phyloP scores from a whole-genome alignment of 2,329 filamentous ascomycete species.

The Beauveria sp. region DNA sequence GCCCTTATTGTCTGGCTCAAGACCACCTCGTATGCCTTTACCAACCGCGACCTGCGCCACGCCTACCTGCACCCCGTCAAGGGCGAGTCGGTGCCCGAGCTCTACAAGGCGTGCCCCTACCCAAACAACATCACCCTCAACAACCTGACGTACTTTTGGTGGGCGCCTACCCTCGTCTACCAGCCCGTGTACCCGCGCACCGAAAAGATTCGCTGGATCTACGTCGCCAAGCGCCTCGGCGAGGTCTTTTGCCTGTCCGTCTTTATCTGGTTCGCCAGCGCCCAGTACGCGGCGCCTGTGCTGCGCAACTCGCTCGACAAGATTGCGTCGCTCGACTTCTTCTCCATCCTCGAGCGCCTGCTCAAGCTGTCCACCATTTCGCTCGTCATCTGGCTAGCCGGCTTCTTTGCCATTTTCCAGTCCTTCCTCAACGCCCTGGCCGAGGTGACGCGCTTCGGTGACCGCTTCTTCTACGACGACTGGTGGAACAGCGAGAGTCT shows the following conservation, averaged over 20 bases:
- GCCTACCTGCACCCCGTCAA: constrained; percentile 72
- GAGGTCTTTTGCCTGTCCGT: constrained; percentile 73
- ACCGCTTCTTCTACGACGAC: constrained; percentile 90
- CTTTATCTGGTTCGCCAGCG: constrained; percentile 91
- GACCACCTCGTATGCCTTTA: constrained; percentile 90
- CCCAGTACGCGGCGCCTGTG: constrained; percentile 88
- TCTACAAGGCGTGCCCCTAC: constrained; percentile 81
- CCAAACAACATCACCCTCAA: constrained; percentile 80
- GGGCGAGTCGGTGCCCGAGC: constrained; percentile 64
- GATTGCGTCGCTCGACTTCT: constrained; percentile 70
- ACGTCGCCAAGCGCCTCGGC: constrained; percentile 72
- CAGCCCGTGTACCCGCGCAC: constrained; percentile 93
- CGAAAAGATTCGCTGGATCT: constrained; percentile 72
- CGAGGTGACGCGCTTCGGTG: constrained; percentile 82
- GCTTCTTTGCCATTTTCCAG: constrained; percentile 96
- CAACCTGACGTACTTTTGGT: constrained; percentile 95
- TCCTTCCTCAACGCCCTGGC: constrained; percentile 85
- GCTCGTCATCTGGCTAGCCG: constrained; percentile 91
- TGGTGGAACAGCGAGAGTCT: constrained; percentile 95
- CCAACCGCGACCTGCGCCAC: constrained; percentile 89
- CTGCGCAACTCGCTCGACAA: constrained; percentile 84
- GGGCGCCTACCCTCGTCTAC: constrained; percentile 92
- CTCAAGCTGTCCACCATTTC: constrained; percentile 95
- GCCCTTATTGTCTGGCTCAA: constrained; percentile 96
- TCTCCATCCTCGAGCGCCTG: constrained; percentile 77